phyloP scores from a whole-genome alignment of 1,139 yeast genomes.

The Spencermartinsiella ligniputridi region DNA sequence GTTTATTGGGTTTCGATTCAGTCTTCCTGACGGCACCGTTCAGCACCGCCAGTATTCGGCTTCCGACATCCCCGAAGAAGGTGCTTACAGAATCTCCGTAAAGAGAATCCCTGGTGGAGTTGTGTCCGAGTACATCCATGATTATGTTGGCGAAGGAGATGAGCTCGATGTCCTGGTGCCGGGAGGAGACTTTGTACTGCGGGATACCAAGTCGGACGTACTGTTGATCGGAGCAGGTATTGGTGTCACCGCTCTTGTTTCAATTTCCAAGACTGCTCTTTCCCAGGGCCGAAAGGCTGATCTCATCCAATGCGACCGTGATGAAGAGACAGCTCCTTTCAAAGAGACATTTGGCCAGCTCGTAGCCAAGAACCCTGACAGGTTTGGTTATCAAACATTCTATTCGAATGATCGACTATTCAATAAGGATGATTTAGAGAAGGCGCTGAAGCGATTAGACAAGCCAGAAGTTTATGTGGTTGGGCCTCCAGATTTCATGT shows the following conservation, averaged over 20 bases:
- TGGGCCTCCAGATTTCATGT: slow-evolving; percentile 24
- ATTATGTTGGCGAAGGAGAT: slow-evolving; percentile 47
- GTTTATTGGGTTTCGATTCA: slow-evolving; percentile 52
- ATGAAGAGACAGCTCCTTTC: slow-evolving; percentile 21
- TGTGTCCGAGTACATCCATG: slow-evolving; percentile 53
- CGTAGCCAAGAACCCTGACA: slow-evolving; percentile 12
- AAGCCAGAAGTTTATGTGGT: slow-evolving; percentile 22
- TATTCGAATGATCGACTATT: slow-evolving; percentile 11
- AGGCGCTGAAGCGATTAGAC: slow-evolving; percentile 15
- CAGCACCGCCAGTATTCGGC: slow-evolving; percentile 50
- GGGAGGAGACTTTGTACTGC: slow-evolving; percentile 48
- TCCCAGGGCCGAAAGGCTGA: slow-evolving; percentile 14
- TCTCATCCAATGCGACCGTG: slow-evolving; percentile 25
- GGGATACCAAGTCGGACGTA: slow-evolving; percentile 31
- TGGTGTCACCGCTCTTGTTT: slow-evolving; percentile 61
- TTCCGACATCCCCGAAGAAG: slow-evolving; percentile 33
- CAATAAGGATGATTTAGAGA: neutral
- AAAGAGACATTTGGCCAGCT: slow-evolving; percentile 16
- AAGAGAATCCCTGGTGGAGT: slow-evolving; percentile 45
- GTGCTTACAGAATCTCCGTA: slow-evolving; percentile 52
- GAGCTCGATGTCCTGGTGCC: slow-evolving; percentile 53
- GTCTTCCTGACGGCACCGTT: slow-evolving; percentile 33
- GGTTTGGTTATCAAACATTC: slow-evolving; percentile 19
- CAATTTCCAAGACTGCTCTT: slow-evolving; percentile 44
- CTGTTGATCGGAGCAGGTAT: slow-evolving; percentile 59